A percentile compares a stretch with the other conserved stretches of the same genome.
phyloP scores from a whole-genome alignment of 2,329 filamentous ascomycete genomes.

The Cercospora brassicicola region DNA sequence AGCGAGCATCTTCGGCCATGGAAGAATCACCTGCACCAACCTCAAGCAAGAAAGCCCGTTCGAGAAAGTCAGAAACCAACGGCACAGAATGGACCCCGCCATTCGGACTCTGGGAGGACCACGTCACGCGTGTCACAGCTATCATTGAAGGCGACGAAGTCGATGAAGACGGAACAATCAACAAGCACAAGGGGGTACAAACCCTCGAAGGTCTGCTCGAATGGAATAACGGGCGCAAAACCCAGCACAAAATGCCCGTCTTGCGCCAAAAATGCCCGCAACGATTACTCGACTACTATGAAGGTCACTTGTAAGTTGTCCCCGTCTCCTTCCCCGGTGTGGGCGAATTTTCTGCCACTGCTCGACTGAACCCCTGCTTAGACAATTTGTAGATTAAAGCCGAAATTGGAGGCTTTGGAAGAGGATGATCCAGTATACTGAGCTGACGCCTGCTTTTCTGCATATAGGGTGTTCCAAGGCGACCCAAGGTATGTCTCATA shows the following conservation, averaged over 20 bases:
- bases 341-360: constrained; percentile 10
- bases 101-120: constrained; percentile 73
- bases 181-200: constrained; percentile 41
- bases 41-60: constrained; percentile 28
- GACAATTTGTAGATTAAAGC: constrained; percentile 31
- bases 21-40: constrained; percentile 33
- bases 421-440: constrained; percentile 13
- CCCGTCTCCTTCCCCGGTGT: constrained; percentile 6
- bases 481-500: constrained; percentile 21
- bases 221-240: constrained; percentile 73
- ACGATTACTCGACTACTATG: constrained; percentile 51
- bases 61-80: constrained; percentile 32
- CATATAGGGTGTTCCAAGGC: constrained; percentile 20
- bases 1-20: constrained; percentile 23
- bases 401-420: constrained; percentile 22
- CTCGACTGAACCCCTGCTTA: constrained; percentile 28
- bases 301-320: constrained; percentile 42
- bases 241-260: constrained; percentile 66
- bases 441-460: constrained; percentile 16
- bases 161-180: constrained; percentile 24
- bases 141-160: constrained; percentile 60
- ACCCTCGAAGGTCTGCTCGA: constrained; percentile 67
- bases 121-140: constrained; percentile 69
- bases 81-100: constrained; percentile 63
- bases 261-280: constrained; percentile 77